phyloP scores from a whole-genome alignment of 768 basidiomycete species.

The Trametes cubensis region DNA sequence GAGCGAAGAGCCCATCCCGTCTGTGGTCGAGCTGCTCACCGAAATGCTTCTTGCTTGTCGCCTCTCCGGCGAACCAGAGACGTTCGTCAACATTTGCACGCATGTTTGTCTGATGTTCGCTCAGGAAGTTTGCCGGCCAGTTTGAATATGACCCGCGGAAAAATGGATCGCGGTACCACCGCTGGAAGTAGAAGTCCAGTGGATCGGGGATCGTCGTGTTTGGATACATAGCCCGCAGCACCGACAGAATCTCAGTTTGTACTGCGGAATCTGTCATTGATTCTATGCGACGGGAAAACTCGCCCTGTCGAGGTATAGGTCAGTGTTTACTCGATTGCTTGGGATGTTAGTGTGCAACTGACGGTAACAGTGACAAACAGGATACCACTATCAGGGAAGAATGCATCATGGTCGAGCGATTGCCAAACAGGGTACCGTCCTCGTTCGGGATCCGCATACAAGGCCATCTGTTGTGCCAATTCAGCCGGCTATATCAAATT shows the following conservation, averaged over 20 bases:
- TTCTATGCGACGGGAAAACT: conserved; percentile 62
- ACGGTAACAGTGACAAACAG: conserved; percentile 55
- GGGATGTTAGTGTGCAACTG: background rate
- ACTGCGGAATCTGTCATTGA: conserved; percentile 49
- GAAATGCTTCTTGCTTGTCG: conserved; percentile 57
- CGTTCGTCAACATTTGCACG: conserved; percentile 52
- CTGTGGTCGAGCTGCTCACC: conserved; percentile 43
- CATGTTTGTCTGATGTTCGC: conserved; percentile 54
- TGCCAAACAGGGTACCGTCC: conserved; percentile 74
- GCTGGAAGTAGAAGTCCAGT: conserved; percentile 53
- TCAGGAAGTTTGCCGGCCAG: conserved; percentile 66
- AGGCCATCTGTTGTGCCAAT: conserved; percentile 44
- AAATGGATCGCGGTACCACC: conserved; percentile 55
- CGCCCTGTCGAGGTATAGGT: conserved; percentile 45
- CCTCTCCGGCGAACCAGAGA: conserved; percentile 69
- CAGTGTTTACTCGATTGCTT: background rate
- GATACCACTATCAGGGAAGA: conserved; percentile 63
- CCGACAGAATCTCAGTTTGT: conserved; percentile 54
- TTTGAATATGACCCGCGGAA: conserved; percentile 69
- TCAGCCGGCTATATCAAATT: too few species aligned
- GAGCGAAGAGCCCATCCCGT: background rate
- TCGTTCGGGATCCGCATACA: conserved; percentile 61
- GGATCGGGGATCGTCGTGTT: conserved; percentile 57
- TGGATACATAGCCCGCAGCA: conserved; percentile 64
- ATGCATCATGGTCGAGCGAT: conserved; percentile 56